Percentiles rank a stretch among this genome's conserved stretches.
These are phyloP conservation scores for Alternaria sp. DNA, from an alignment of 2,329 filamentous ascomycete genomes.

Conservation along the genomic window DNA sequence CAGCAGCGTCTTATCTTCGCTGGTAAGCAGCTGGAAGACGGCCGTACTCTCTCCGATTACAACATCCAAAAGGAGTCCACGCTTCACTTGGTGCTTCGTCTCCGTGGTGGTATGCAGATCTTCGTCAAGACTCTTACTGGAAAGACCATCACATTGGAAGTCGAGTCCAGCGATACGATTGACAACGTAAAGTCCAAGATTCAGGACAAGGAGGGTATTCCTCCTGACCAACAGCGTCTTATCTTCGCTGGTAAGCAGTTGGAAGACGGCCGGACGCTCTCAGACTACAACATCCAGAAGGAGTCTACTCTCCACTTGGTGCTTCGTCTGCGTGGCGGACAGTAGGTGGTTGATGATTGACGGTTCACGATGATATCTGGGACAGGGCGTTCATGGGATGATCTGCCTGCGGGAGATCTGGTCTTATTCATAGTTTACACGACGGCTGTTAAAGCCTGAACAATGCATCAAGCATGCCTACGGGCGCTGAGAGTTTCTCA, in stretches of 20 bases:
- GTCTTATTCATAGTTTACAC: conserved; percentile 39
- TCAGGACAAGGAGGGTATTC: conserved; percentile 78
- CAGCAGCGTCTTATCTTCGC: conserved; percentile 97
- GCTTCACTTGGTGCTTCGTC: conserved; percentile 83
- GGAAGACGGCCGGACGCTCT: conserved; percentile 87
- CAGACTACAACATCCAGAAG: conserved; percentile 95
- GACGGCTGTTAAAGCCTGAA: conserved; percentile 27
- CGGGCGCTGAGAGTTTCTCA: conserved; percentile 35
- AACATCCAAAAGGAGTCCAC: conserved; percentile 95
- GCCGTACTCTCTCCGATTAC: conserved; percentile 88
- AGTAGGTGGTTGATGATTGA: conserved; percentile 47
- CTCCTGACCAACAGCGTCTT: conserved; percentile 90
- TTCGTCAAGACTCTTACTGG: conserved; percentile 69
- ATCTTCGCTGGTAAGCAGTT: conserved; percentile 95
- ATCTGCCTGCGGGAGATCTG: conserved; percentile 25
- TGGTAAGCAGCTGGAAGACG: conserved; percentile 95
- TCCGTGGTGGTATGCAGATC: conserved; percentile 77
- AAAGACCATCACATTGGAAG: conserved; percentile 93
- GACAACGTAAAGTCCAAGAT: conserved; percentile 97
- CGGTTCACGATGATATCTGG: conserved; percentile 24
- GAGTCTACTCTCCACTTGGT: conserved; percentile 70
- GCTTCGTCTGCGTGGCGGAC: conserved; percentile 63
- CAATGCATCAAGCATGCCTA: conserved; percentile 41
- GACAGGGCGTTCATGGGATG: conserved; percentile 42
- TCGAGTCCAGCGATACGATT: conserved; percentile 88